Evolutionary conservation across 2,329 filamentous ascomycete genomes (phyloP).

Genomic region (Colletotrichum sp.): DNA sequence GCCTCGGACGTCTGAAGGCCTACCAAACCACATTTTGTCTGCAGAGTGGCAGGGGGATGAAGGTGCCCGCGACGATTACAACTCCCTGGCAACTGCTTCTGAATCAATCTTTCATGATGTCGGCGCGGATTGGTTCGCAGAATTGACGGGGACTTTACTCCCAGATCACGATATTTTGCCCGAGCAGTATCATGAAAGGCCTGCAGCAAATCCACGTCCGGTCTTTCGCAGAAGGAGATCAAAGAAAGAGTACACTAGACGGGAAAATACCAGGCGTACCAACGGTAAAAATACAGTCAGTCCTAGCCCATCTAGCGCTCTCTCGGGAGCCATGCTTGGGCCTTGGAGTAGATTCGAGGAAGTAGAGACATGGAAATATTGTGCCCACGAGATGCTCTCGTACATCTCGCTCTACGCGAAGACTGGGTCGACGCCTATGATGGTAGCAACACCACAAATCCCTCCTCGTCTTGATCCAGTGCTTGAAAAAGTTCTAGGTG

Average conservation of each 20-base stretch:
- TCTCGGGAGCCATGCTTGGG: background rate
- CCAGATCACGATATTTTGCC: background rate
- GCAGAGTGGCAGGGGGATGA: background rate
- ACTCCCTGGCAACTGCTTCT: background rate
- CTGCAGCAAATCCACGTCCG: background rate
- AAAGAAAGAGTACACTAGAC: background rate
- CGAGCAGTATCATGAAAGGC: background rate
- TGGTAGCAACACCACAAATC: too few species aligned
- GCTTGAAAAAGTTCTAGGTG: background rate
- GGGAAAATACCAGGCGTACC: background rate
- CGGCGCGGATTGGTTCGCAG: background rate
- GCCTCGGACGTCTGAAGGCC: background rate
- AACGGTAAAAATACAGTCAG: background rate
- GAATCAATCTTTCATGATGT: background rate
- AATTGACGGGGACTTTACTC: background rate
- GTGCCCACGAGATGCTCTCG: constrained; percentile 5
- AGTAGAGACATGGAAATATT: background rate
- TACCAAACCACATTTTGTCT: background rate
- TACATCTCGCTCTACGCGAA: background rate
- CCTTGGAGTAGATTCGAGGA: background rate
- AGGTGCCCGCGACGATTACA: background rate
- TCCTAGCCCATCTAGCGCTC: background rate
- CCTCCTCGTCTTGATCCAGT: background rate
- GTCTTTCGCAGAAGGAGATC: background rate
- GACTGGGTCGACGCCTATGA: background rate